Evolutionary conservation across 2,329 filamentous ascomycete species (phyloP).

Genomic region (Diplocarpon mali): DNA sequence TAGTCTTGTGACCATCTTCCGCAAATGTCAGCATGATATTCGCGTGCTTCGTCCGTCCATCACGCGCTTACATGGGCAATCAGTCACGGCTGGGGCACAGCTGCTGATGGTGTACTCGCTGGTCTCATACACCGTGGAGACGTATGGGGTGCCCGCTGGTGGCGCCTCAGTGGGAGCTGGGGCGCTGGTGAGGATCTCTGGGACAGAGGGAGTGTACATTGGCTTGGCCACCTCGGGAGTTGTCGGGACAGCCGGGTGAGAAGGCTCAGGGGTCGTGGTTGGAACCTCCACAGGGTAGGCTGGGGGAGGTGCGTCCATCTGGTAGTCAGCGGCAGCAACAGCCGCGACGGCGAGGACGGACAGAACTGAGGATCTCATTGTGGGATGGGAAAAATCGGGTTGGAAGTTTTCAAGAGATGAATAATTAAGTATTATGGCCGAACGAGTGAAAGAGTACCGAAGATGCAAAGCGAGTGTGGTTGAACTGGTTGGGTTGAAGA

Average conservation of each 20-base stretch:
- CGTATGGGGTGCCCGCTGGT: conserved; percentile 9
- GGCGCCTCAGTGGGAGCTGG: background rate
- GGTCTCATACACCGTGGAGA: conserved; percentile 10
- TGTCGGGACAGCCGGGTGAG: background rate
- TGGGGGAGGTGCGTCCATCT: background rate
- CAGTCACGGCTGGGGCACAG: conserved; percentile 8
- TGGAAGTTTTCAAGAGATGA: conserved; percentile 2
- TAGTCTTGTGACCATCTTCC: conserved; percentile 10
- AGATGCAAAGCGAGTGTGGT: conserved; percentile 9
- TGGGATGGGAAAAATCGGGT: no score
- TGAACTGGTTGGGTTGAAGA: conserved; percentile 10
- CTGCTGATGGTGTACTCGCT: conserved; percentile 11
- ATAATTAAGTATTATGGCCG: conserved; percentile 3
- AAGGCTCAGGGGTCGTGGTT: background rate
- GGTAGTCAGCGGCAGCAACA: conserved; percentile 3
- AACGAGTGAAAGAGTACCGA: background rate
- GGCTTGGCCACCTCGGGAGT: conserved; percentile 1
- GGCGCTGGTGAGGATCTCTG: background rate
- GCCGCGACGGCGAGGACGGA: conserved; percentile 9
- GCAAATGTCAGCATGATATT: conserved; percentile 1
- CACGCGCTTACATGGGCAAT: conserved; percentile 3
- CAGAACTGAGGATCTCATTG: conserved; percentile 15
- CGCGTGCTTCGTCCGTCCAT: background rate
- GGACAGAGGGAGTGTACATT: background rate
- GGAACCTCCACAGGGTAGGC: background rate